Evolutionary conservation across 805 yeast genomes (phyloP).

Genomic region (Starmerella potacharoeniae): DNA sequence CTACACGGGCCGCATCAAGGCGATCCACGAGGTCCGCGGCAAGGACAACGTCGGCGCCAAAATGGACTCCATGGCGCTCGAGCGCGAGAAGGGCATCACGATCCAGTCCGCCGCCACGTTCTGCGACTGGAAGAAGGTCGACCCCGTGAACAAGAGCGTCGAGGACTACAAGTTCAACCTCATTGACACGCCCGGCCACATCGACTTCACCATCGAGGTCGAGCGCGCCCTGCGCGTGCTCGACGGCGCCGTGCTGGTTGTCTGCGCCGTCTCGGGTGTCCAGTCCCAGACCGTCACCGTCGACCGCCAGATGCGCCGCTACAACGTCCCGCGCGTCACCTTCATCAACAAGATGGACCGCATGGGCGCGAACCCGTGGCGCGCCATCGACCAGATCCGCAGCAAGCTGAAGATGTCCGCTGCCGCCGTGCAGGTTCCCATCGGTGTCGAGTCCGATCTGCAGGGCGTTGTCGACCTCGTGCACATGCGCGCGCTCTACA

Average conservation of each 20-base stretch:
- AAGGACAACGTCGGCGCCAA: slow-evolving; percentile 97
- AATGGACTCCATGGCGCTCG: slow-evolving; percentile 98
- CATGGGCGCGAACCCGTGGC: slow-evolving; percentile 98
- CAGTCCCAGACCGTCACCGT: slow-evolving; percentile 98
- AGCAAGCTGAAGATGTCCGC: slow-evolving; percentile 81
- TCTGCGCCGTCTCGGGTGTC: slow-evolving; percentile 97
- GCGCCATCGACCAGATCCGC: slow-evolving; percentile 84
- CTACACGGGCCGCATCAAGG: slow-evolving; percentile 80
- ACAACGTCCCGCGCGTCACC: slow-evolving; percentile 92
- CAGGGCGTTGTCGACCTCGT: slow-evolving; percentile 87
- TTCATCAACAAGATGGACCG: slow-evolving; percentile 98
- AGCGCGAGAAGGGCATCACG: slow-evolving; percentile 96
- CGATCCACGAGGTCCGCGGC: slow-evolving; percentile 51
- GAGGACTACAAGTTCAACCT: slow-evolving; percentile 72
- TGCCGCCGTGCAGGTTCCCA: slow-evolving; percentile 96
- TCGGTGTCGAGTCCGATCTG: slow-evolving; percentile 79
- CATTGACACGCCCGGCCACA: slow-evolving; percentile 98
- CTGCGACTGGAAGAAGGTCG: slow-evolving; percentile 78
- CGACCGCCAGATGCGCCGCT: slow-evolving; percentile 97
- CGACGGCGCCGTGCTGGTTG: slow-evolving; percentile 97
- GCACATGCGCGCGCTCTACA: slow-evolving; percentile 74
- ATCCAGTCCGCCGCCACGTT: slow-evolving; percentile 98
- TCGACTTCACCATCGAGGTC: slow-evolving; percentile 96
- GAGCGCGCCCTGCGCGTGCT: slow-evolving; percentile 96
- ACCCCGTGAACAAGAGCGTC: slow-evolving; percentile 16